Conservation (phyloP, 1,139 yeast genomes). For the Candida frijolesensis region DNA sequence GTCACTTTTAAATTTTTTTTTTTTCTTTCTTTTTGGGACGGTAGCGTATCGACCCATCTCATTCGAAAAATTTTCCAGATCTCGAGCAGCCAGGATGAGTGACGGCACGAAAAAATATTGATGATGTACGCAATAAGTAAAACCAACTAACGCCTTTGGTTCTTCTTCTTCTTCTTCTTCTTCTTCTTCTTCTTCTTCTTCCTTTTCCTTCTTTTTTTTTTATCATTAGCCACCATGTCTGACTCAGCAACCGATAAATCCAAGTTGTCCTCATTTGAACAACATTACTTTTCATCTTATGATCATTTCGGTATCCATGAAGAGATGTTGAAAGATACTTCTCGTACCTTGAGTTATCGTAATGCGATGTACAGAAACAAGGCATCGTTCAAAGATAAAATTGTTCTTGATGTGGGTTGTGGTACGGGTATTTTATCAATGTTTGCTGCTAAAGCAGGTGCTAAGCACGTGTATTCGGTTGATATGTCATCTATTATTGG, state of each 20-base stretch:
- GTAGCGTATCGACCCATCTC: conserved; percentile 1
- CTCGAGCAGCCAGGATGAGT: not conserved
- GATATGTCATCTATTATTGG: conserved; percentile 97
- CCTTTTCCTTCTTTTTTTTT: not conserved
- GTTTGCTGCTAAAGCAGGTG: conserved; percentile 99
- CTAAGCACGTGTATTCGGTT: conserved; percentile 94
- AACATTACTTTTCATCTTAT: conserved; percentile 91
- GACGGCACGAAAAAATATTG: not conserved
- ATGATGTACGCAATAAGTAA: not conserved
- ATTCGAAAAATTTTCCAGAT: conserved; percentile 3
- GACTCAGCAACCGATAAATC: conserved; percentile 55
- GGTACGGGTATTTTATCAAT: conserved; percentile 96
- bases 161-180: not conserved
- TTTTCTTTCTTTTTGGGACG: conserved; percentile 1
- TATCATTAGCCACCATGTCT: conserved; percentile 11
- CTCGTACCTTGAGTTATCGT: conserved; percentile 89
- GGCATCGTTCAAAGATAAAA: conserved; percentile 85
- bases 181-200: not conserved
- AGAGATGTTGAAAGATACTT: conserved; percentile 96
- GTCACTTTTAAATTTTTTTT: not conserved
- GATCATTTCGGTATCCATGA: conserved; percentile 98
- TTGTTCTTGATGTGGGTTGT: conserved; percentile 98
- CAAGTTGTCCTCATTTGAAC: conserved; percentile 65
- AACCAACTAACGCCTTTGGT: not conserved
- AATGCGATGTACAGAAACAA: conserved; percentile 92